These are phyloP conservation scores for Simmondsia chinensis DNA, from an alignment of 148 eudicot species.

Conservation along the genomic window DNA sequence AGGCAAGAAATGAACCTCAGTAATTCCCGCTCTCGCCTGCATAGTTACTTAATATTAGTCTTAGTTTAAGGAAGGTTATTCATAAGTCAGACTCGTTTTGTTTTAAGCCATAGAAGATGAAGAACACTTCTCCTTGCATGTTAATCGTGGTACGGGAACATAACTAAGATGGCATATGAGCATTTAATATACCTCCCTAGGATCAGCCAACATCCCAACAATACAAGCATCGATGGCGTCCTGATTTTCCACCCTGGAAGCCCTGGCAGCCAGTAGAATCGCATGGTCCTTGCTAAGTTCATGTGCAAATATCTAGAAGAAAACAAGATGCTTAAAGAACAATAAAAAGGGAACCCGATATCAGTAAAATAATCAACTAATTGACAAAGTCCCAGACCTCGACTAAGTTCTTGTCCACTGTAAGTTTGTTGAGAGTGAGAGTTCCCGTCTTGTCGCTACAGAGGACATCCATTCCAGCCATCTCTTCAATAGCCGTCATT, in stretches of 20 bases:
- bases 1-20: conserved; percentile 80
- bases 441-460: conserved; percentile 92
- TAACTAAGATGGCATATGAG: no score
- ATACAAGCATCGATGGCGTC: conserved; percentile 92
- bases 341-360: no score
- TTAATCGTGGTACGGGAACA: no score
- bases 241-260: conserved; percentile 87
- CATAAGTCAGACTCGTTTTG: not conserved
- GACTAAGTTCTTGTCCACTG: conserved; percentile 52
- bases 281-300: conserved; percentile 41
- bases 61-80: not conserved
- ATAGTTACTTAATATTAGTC: not conserved
- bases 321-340: not conserved
- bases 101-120: not conserved
- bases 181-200: conserved; percentile 65
- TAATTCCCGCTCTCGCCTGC: conserved; percentile 77
- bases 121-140: not conserved
- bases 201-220: conserved; percentile 82
- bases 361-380: no score
- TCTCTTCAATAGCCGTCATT: conserved; percentile 88
- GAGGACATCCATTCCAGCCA: conserved; percentile 94
- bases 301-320: conserved; percentile 34
- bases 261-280: conserved; percentile 62
- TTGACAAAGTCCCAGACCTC: conserved; percentile 38
- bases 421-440: conserved; percentile 73